phyloP scores from a whole-genome alignment of 352 stramenopile genomes.

The Phytophthora litchii region DNA sequence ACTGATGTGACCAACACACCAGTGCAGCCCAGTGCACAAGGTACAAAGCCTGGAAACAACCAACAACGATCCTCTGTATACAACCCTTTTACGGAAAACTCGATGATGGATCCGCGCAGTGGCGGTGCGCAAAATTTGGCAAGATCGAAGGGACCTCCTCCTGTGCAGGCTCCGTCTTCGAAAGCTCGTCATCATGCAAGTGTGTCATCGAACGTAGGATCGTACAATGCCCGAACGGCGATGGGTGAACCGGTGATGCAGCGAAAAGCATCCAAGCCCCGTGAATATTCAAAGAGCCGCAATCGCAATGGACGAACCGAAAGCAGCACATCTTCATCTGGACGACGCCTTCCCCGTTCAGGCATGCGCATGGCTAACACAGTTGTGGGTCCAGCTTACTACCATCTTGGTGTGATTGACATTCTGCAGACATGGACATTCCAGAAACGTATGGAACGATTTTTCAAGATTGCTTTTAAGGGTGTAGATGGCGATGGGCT shows the following conservation, averaged over 20 bases:
- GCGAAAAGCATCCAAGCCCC: constrained; percentile 71
- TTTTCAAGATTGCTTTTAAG: constrained; percentile 89
- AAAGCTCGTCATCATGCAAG: constrained; percentile 66
- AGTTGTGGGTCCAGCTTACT: constrained; percentile 88
- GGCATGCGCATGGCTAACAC: constrained; percentile 88
- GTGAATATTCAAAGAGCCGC: constrained; percentile 36
- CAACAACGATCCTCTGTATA: constrained; percentile 40
- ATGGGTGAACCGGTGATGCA: constrained; percentile 26
- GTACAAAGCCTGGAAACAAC: constrained; percentile 22
- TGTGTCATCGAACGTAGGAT: constrained; percentile 55
- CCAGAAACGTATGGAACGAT: constrained; percentile 86
- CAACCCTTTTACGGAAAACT: constrained; percentile 72
- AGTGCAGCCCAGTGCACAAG: constrained; percentile 10
- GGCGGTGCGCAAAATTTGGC: constrained; percentile 34
- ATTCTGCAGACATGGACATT: constrained; percentile 92
- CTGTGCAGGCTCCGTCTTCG: constrained; percentile 28
- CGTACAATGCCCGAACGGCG: constrained; percentile 19
- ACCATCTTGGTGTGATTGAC: constrained; percentile 91
- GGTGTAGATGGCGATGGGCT: constrained; percentile 81
- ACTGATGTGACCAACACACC: constrained; percentile 34
- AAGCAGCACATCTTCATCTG: constrained; percentile 79
- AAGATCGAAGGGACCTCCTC: constrained; percentile 32
- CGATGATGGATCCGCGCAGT: constrained; percentile 66
- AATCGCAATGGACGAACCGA: constrained; percentile 45
- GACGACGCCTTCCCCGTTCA: constrained; percentile 68